phyloP scores from a whole-genome alignment of 345 rosid genomes.

The Eutrema japonicum region DNA sequence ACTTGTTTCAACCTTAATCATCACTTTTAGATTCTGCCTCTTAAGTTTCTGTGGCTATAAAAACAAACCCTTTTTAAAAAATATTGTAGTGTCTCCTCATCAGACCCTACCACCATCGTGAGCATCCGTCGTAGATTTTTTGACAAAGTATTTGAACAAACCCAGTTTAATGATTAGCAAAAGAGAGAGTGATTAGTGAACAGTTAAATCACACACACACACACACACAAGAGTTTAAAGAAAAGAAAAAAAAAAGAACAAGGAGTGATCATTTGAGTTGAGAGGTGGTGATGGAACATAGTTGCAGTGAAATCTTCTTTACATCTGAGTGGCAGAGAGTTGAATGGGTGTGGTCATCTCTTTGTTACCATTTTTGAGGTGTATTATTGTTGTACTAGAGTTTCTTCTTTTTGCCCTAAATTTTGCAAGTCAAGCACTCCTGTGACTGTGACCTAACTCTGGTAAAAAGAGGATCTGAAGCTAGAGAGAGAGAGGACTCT shows the following conservation, averaged over 20 bases:
- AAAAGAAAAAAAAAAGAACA: neutral
- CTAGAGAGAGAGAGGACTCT: slow-evolving; percentile 2
- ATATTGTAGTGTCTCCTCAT: slow-evolving; percentile 35
- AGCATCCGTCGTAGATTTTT: slow-evolving; percentile 30
- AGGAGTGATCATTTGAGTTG: slow-evolving; percentile 32
- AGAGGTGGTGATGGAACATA: slow-evolving; percentile 37
- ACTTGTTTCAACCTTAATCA: slow-evolving; percentile 43
- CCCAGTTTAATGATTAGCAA: slow-evolving; percentile 27
- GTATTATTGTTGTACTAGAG: slow-evolving; percentile 44
- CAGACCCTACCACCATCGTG: slow-evolving; percentile 41
- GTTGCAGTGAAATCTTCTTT: slow-evolving; percentile 33
- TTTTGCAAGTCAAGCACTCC: slow-evolving; percentile 43
- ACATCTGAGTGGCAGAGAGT: slow-evolving; percentile 41
- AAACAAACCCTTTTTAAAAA: slow-evolving; percentile 32
- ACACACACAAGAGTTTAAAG: neutral
- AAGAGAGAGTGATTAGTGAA: slow-evolving; percentile 31
- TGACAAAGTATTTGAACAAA: slow-evolving; percentile 10
- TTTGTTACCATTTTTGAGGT: slow-evolving; percentile 42
- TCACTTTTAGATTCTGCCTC: slow-evolving; percentile 12
- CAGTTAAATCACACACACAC: slow-evolving; percentile 1
- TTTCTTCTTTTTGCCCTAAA: slow-evolving; percentile 45
- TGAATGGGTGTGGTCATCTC: slow-evolving; percentile 41
- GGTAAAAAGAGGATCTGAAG: slow-evolving; percentile 35
- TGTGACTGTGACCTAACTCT: slow-evolving; percentile 43
- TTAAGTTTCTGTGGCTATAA: slow-evolving; percentile 35